A percentile compares a stretch with the other conserved stretches of the same genome.
These are phyloP conservation scores for Tulasnella calospora DNA, from an alignment of 768 basidiomycete species.

Conservation along the genomic window DNA sequence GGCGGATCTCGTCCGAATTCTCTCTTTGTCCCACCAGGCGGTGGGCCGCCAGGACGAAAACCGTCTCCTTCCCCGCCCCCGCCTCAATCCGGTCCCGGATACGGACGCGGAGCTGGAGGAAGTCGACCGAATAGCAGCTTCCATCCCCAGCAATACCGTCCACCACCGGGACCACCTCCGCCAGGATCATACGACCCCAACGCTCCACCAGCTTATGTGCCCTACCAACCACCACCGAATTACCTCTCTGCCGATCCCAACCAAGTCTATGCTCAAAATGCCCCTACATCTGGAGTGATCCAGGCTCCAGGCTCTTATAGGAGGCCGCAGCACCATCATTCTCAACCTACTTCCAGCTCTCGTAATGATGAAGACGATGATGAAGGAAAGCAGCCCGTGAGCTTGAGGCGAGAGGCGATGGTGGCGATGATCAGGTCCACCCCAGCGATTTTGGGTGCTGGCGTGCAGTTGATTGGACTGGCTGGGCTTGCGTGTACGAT, in stretches of 20 bases:
- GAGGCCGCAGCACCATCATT: not conserved
- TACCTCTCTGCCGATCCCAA: not conserved
- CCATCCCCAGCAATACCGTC: not conserved
- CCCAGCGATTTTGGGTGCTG: not conserved
- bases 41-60: not conserved
- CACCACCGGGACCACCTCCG: not conserved
- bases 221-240: not conserved
- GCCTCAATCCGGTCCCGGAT: not conserved
- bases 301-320: not conserved
- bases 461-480: not conserved
- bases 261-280: not conserved
- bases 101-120: not conserved
- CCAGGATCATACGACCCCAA: not conserved
- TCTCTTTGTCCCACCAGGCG: not conserved
- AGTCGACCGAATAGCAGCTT: not conserved
- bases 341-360: not conserved
- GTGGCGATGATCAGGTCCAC: not conserved
- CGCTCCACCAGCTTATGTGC: not conserved
- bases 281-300: not conserved
- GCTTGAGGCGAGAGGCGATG: not conserved
- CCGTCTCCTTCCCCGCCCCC: not conserved
- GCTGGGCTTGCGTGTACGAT: conserved; percentile 14
- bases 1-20: not conserved
- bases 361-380: not conserved
- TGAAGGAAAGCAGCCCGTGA: not conserved